phyloP scores from a whole-genome alignment of 257 asterid genomes.

The Fraxinus quadrangulata region DNA sequence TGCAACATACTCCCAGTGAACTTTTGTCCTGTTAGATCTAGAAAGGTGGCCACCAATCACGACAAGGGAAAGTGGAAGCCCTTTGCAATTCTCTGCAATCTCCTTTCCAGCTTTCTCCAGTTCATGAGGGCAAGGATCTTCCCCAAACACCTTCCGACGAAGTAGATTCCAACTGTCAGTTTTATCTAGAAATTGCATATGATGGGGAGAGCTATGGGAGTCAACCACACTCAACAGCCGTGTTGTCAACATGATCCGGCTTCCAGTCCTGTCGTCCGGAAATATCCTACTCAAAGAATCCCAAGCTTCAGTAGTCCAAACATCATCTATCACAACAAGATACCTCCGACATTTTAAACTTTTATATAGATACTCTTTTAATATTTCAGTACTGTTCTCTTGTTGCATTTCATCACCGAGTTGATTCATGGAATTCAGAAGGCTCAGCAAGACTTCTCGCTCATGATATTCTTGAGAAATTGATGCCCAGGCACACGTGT shows the following conservation, averaged over 20 bases:
- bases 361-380: slow-evolving; percentile 15
- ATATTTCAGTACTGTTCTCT: not conserved
- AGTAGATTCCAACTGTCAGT: slow-evolving; percentile 25
- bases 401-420: not conserved
- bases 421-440: not conserved
- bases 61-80: slow-evolving; percentile 25
- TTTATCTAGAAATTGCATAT: not conserved
- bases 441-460: not conserved
- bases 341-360: slow-evolving; percentile 18
- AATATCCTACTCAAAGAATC: not conserved
- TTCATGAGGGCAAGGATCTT: slow-evolving; percentile 15
- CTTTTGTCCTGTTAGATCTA: not conserved
- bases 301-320: slow-evolving; percentile 17
- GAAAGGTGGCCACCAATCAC: slow-evolving; percentile 24
- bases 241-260: slow-evolving; percentile 23
- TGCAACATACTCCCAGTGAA: slow-evolving; percentile 16
- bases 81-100: slow-evolving; percentile 20
- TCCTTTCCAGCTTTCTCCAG: slow-evolving; percentile 13
- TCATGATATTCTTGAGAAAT: not conserved
- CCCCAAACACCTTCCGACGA: slow-evolving; percentile 12
- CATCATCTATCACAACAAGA: slow-evolving; percentile 25
- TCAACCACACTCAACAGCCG: slow-evolving; percentile 6
- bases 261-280: slow-evolving; percentile 20
- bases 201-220: not conserved
- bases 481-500: not conserved